Conservation (phyloP, 352 stramenopile species). For the Phytopythium delawarense region DNA sequence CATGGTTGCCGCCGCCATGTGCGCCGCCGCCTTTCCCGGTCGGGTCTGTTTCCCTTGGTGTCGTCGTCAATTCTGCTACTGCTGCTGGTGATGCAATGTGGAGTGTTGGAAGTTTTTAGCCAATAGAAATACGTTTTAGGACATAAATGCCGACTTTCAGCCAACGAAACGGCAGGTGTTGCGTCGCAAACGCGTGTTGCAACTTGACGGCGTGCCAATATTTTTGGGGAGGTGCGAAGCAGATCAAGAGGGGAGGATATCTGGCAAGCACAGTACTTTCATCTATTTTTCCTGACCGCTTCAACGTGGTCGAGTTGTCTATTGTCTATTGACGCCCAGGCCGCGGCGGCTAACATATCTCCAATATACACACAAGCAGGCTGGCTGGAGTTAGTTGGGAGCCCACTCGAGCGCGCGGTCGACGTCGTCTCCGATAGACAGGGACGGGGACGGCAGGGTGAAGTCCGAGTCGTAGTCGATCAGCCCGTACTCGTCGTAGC, state of each 20-base stretch:
- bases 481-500: slow-evolving; percentile 17
- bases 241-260: not conserved
- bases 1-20: slow-evolving; percentile 31
- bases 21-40: not conserved
- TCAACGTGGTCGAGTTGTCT: not conserved
- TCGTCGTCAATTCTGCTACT: not conserved
- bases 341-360: not conserved
- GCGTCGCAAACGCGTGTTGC: not conserved
- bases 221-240: not conserved
- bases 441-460: not conserved
- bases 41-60: not conserved
- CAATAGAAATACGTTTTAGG: not conserved
- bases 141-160: not conserved
- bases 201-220: not conserved
- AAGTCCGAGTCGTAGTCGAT: slow-evolving; percentile 10
- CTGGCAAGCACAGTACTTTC: not conserved
- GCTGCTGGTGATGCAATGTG: not conserved
- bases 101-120: not conserved
- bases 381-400: not conserved
- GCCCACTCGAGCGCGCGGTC: not conserved
- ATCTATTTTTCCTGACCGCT: not conserved
- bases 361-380: not conserved
- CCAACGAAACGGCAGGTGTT: not conserved
- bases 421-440: not conserved
- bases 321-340: not conserved